A percentile compares a stretch with the other conserved stretches of the same genome.
Evolutionary conservation across 208 protist species (phyloP).

Genomic region (Acanthamoeba culbertsoni): DNA sequence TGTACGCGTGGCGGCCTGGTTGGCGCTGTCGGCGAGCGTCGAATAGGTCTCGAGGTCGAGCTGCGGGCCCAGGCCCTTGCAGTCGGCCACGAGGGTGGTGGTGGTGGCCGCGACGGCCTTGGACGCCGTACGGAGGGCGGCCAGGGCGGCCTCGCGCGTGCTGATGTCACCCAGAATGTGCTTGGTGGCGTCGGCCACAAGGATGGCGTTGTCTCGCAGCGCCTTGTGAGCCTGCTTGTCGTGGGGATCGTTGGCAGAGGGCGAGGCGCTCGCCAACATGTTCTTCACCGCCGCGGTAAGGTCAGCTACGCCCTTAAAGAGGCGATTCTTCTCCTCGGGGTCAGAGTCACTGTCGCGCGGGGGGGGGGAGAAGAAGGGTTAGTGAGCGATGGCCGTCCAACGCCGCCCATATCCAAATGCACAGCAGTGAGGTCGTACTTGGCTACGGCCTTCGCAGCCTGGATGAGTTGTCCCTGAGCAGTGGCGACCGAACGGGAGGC

Average conservation of each 20-base stretch:
- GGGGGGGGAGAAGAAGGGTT: neutral
- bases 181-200: slow-evolving; percentile 48
- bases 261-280: slow-evolving; percentile 29
- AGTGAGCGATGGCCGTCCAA: neutral
- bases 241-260: slow-evolving; percentile 40
- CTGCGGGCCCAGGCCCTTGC: slow-evolving; percentile 43
- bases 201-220: slow-evolving; percentile 17
- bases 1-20: slow-evolving; percentile 39
- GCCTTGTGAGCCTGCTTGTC: slow-evolving; percentile 44
- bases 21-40: neutral
- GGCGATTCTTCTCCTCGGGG: slow-evolving; percentile 52
- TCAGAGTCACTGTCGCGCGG: slow-evolving; percentile 33
- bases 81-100: slow-evolving; percentile 24
- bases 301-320: slow-evolving; percentile 58
- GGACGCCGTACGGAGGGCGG: slow-evolving; percentile 51
- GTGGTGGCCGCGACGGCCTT: slow-evolving; percentile 56
- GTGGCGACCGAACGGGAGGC: neutral
- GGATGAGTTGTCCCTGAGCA: slow-evolving; percentile 39
- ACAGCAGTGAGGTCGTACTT: slow-evolving; percentile 36
- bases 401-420: neutral
- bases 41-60: slow-evolving; percentile 28
- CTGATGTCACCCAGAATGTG: slow-evolving; percentile 55
- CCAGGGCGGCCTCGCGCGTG: slow-evolving; percentile 43
- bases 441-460: slow-evolving; percentile 59
- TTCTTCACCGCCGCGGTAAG: slow-evolving; percentile 37